Evolutionary conservation across 164 flowering plant species (phyloP), one percentile per base, ranked within the genome.

Genomic region (Buxus sempervirens): DNA sequence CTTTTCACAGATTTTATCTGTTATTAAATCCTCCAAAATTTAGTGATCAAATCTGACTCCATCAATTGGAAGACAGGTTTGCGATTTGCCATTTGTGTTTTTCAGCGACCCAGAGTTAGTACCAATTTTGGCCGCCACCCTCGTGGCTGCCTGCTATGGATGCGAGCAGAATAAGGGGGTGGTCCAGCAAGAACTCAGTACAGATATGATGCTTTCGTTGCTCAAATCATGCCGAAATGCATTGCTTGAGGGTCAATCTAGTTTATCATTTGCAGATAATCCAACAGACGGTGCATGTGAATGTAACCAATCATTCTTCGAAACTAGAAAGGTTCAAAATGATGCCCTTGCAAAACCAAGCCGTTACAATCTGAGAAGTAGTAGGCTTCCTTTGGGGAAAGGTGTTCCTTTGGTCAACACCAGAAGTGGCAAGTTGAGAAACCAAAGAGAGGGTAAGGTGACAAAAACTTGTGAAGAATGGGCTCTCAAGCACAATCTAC

Each of bases 71-170:
- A 32, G 38, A 26, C 91, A 93, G 98, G 87, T 93, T 12, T 93
- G 98, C 66, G 98, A 93, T 84, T 84, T 90, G 65, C 98, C 98
- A 4, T 90, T 93, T 53, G 88, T 79, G 65, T 93, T 93, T 86
- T 93, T 93, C 80, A 93, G 98, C 45, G 92, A 90, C 68, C 91
- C 96, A 9, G 90, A 86, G 66, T 73, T 90, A 82, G 88, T 88
- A 88, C 96, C 98, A 54, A 73, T 84, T 41, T 81, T 93, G 75
- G 96, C 88, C 24, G 87, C 94, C 66, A 87, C 96, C 6, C 79
- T 93, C 10, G 90, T 93, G 49, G 91, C 97, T 64, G 88, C 92
- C 58, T 89, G 96, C 69, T 93, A 79, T 76, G 93, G 93, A 13
- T 85, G 90, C 73, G 94, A 86, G 70, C 98, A 91, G 84, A 93